These are phyloP conservation scores for Phlebiopsis gigantea DNA, from an alignment of 768 basidiomycete genomes.

Conservation along the genomic window DNA sequence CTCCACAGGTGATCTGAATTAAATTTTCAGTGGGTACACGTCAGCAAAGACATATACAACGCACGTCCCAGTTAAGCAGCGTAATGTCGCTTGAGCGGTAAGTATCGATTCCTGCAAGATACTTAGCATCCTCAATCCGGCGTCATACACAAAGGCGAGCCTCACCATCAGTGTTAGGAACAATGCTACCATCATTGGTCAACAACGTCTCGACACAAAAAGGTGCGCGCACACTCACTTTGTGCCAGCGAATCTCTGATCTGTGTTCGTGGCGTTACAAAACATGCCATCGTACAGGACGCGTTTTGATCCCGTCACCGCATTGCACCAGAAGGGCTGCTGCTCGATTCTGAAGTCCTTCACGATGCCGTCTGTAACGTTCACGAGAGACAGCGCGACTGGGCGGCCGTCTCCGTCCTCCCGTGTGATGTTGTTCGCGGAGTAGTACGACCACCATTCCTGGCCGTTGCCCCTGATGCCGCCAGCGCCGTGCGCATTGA, in stretches of 20 bases:
- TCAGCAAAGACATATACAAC: not conserved
- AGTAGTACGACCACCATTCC: constrained; percentile 54
- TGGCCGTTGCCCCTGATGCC: constrained; percentile 60
- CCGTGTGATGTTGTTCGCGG: constrained; percentile 32
- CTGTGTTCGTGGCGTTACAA: constrained; percentile 52
- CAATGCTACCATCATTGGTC: constrained; percentile 31
- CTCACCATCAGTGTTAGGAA: constrained; percentile 56
- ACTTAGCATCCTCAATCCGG: not conserved
- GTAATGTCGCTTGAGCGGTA: constrained; percentile 45
- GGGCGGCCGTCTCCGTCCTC: constrained; percentile 55
- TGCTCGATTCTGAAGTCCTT: constrained; percentile 45
- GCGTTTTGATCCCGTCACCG: constrained; percentile 43
- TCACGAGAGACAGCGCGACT: constrained; percentile 46
- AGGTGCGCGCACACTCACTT: constrained; percentile 31
- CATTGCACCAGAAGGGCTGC: constrained; percentile 59
- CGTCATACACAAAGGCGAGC: not conserved
- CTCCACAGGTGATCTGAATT: constrained; percentile 45
- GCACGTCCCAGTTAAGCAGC: constrained; percentile 48
- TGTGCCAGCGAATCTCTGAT: constrained; percentile 42
- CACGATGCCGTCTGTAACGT: constrained; percentile 38
- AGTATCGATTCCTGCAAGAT: constrained; percentile 43
- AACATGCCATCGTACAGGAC: constrained; percentile 53
- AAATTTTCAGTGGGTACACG: not conserved
- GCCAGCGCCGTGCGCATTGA: constrained; percentile 51
- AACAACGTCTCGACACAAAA: not conserved